Percentiles rank a stretch among this genome's conserved stretches.
Evolutionary conservation across 768 basidiomycete species (phyloP).

Genomic region (Infundibulicybe gibba): DNA sequence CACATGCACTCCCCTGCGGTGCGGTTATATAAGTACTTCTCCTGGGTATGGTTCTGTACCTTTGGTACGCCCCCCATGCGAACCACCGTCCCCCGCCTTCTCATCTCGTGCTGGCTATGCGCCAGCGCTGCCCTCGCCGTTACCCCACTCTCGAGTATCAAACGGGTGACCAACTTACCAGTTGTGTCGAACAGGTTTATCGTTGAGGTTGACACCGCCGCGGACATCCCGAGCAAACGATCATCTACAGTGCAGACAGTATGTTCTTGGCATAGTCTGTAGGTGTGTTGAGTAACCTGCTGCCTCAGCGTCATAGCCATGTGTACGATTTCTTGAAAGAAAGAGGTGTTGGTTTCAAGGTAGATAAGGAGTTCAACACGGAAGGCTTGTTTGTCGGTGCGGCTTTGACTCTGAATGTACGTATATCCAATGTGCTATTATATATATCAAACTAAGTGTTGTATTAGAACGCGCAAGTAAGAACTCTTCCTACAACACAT

Average conservation of each 20-base stretch:
- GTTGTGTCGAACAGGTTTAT: conserved; percentile 51
- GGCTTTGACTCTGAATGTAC: conserved; percentile 42
- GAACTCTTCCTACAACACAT: background rate
- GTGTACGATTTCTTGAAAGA: conserved; percentile 46
- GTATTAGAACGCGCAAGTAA: conserved; percentile 15
- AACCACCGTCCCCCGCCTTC: conserved; percentile 20
- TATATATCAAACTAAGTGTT: background rate
- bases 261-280: background rate
- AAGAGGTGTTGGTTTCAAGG: conserved; percentile 38
- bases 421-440: conserved; percentile 10
- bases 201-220: conserved; percentile 46
- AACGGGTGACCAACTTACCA: conserved; percentile 30
- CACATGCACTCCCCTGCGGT: background rate
- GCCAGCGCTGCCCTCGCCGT: conserved; percentile 22
- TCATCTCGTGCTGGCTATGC: conserved; percentile 20
- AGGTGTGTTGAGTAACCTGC: background rate
- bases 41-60: too few relatives aligned
- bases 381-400: conserved; percentile 58
- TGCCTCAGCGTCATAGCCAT: conserved; percentile 39
- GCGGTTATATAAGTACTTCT: too few relatives aligned
- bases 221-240: conserved; percentile 32
- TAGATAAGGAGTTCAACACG: conserved; percentile 49
- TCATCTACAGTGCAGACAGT: conserved; percentile 23
- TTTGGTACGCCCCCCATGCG: conserved; percentile 25
- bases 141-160: conserved; percentile 32